Evolutionary conservation across 306 rosid species (phyloP).

Genomic region (Sechiopsis laciniata): DNA sequence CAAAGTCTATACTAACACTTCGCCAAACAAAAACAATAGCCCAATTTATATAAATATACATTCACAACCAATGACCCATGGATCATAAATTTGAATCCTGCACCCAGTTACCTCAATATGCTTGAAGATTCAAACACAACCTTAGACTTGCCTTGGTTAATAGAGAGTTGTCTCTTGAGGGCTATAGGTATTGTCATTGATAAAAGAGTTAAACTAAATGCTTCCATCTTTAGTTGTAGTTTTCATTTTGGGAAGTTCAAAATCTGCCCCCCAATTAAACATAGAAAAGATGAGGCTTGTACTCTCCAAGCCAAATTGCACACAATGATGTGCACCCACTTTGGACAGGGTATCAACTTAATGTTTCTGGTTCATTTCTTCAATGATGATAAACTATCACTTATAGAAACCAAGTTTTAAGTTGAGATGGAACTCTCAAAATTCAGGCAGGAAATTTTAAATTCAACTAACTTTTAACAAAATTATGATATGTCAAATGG

Average conservation of each 20-base stretch:
- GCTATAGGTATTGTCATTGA: too few relatives aligned
- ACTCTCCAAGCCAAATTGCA: not conserved
- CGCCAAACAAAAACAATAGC: too few relatives aligned
- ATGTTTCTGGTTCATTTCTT: not conserved
- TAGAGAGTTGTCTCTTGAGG: too few relatives aligned
- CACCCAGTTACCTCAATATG: too few relatives aligned
- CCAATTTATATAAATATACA: too few relatives aligned
- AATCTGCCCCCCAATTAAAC: not conserved
- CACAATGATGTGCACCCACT: not conserved
- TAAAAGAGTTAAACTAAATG: too few relatives aligned
- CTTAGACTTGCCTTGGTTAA: too few relatives aligned
- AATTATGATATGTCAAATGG: constrained; percentile 10
- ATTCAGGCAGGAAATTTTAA: not conserved
- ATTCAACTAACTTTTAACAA: not conserved
- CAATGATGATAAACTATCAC: not conserved
- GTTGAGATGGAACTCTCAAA: not conserved
- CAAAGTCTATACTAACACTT: too few relatives aligned
- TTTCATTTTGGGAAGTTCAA: not conserved
- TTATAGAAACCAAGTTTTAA: not conserved
- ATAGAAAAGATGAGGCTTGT: not conserved
- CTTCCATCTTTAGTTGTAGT: not conserved
- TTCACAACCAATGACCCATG: too few relatives aligned
- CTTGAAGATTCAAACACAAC: too few relatives aligned
- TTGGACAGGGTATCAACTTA: constrained; percentile 4
- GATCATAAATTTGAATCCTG: too few relatives aligned